Percentiles rank a stretch among this genome's conserved stretches.
Evolutionary conservation across 2,329 filamentous ascomycete genomes (phyloP).

Genomic region (Penicillium sp.): DNA sequence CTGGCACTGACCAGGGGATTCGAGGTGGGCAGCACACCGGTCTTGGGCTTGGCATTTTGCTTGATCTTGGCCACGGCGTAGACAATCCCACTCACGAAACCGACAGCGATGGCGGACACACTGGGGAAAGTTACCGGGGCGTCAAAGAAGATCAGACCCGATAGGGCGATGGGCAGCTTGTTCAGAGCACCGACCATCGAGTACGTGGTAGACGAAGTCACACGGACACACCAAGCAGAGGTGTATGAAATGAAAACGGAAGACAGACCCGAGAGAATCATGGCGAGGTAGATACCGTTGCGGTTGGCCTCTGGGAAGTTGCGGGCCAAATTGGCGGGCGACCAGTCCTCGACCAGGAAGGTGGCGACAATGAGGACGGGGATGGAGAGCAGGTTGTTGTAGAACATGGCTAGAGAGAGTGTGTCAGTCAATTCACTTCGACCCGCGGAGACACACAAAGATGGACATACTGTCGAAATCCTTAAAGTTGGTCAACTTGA

Average conservation of each 20-base stretch:
- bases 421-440: constrained; percentile 18
- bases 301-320: constrained; percentile 85
- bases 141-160: constrained; percentile 89
- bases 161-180: constrained; percentile 92
- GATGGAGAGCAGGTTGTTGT: constrained; percentile 97
- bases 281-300: constrained; percentile 74
- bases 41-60: constrained; percentile 63
- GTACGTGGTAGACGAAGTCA: constrained; percentile 96
- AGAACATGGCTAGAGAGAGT: constrained; percentile 77
- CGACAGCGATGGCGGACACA: constrained; percentile 83
- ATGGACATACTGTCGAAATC: constrained; percentile 87
- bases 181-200: constrained; percentile 98
- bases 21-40: constrained; percentile 59
- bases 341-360: constrained; percentile 87
- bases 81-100: constrained; percentile 86
- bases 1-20: constrained; percentile 79
- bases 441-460: background rate
- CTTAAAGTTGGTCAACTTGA: constrained; percentile 99
- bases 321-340: constrained; percentile 67
- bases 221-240: constrained; percentile 96
- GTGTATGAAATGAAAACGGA: constrained; percentile 99
- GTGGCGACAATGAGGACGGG: constrained; percentile 81
- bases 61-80: constrained; percentile 83
- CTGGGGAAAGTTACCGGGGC: constrained; percentile 88
- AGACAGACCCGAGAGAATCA: constrained; percentile 88